Base-by-base conservation (phyloP, 2,329 filamentous ascomycete species). In the Zymoseptoria ardabiliae region DNA sequence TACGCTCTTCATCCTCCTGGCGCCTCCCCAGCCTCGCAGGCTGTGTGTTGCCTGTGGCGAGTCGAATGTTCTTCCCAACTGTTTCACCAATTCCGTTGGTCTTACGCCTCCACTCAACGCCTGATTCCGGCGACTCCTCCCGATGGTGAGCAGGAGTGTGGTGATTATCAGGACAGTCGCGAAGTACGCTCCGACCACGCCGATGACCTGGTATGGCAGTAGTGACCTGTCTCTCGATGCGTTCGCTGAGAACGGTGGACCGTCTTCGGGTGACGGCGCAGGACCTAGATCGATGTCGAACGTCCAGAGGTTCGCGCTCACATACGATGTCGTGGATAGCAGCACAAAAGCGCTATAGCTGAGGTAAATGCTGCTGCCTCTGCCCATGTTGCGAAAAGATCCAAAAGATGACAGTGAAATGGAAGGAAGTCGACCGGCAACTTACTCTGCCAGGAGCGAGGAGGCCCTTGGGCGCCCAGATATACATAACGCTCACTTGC, bases 111-210 rank as follows among this genome's bases (percentile, higher is more conserved):
- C 71, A 1, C 59, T 55, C 71, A 82, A 74, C 64, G 78, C 76
- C 75, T 69, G 71, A 59, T 73, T 71, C 61, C 78, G 72, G 68
- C 77, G 72, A 57, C 68, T 73, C 67, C 75, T 70, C 49, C 78
- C 78, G 21, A 79, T 62, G 1, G 77, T 79, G 62, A 81, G 73
- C n/a, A 81, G 72, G 57, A 78, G 77, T 35, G 84, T 78, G 67
- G 90, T 86, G 68, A 94, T 84, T 68, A 94, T 74, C 69, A 91
- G 80, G 70, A 95, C 81, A 41, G 85, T 89, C 61, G 90, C 74
- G 60, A 92, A 81, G 83, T 97, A 97, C 60, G 89, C 87, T 62
- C 87, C 91, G 60, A 93, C 82, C 61, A 97, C 89, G 65, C 87
- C 90, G 64, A 89, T 88, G 66, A 97, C 86, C 74, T 97, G 88